Evolutionary conservation across 2,329 filamentous ascomycete genomes (phyloP).

Genomic region (Hypoxylon sp.): DNA sequence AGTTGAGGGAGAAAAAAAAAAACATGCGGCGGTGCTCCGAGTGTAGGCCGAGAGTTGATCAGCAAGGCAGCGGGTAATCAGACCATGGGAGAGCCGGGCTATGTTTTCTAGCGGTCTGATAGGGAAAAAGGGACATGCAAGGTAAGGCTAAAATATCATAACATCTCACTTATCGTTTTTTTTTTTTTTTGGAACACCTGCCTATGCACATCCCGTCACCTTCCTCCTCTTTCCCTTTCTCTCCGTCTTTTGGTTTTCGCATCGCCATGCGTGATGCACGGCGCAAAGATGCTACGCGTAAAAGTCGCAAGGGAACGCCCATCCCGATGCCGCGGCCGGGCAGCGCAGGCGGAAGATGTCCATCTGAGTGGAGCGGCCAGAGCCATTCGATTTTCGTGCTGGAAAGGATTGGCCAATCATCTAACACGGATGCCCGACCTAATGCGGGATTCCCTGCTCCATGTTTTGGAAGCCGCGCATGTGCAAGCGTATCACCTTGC

Average conservation of each 20-base stretch:
- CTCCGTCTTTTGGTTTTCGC: constrained; percentile 13
- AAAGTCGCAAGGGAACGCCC: constrained; percentile 27
- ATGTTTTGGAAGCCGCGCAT: constrained; percentile 26
- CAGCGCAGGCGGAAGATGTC: background rate
- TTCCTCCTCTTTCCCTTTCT: too few relatives aligned
- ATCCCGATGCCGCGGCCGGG: constrained; percentile 22
- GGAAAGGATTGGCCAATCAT: constrained; percentile 28
- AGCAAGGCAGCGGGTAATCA: constrained; percentile 23
- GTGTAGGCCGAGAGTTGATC: constrained; percentile 30
- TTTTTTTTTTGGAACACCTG: background rate
- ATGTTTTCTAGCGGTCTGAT: constrained; percentile 26
- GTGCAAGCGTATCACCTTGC: constrained; percentile 26
- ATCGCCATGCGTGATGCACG: constrained; percentile 8
- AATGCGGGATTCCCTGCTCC: constrained; percentile 18
- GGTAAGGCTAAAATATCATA: constrained; percentile 9
- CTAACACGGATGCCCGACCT: constrained; percentile 27
- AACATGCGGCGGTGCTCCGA: constrained; percentile 17
- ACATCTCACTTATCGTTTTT: constrained; percentile 9
- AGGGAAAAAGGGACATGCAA: constrained; percentile 1
- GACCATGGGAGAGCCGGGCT: background rate
- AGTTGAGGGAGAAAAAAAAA: constrained; percentile 11
- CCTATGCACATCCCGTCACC: constrained; percentile 25
- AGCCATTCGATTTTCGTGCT: constrained; percentile 28
- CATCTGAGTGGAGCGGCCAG: constrained; percentile 15
- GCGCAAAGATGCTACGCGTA: constrained; percentile 14